These are phyloP conservation scores for Symbiotaphrina buchneri DNA, from an alignment of 495 filamentous ascomycete species.

Conservation along the genomic window DNA sequence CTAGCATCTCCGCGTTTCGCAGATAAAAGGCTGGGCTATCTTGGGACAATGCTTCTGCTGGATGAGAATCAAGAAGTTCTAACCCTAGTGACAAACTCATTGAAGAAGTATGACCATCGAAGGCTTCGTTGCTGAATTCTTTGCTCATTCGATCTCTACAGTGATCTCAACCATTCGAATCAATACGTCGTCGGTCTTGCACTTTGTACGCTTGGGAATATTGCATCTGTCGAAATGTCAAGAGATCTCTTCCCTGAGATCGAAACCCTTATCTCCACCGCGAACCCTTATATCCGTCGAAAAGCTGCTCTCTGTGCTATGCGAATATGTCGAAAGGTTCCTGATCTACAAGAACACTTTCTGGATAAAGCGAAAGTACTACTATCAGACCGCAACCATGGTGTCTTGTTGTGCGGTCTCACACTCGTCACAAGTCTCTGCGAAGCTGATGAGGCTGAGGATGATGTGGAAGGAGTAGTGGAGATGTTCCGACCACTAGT, in stretches of 20 bases:
- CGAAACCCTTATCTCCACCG: constrained; percentile 68
- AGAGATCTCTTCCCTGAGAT: constrained; percentile 90
- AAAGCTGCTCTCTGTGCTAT: constrained; percentile 99
- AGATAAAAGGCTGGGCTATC: constrained; percentile 88
- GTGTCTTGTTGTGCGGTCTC: constrained; percentile 77
- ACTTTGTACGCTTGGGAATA: constrained; percentile 87
- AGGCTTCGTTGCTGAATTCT: constrained; percentile 1
- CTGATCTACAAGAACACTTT: constrained; percentile 92
- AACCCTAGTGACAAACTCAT: constrained; percentile 88
- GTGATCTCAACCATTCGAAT: constrained; percentile 90
- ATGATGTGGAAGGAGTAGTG: constrained; percentile 61
- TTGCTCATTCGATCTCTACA: constrained; percentile 12
- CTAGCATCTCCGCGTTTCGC: constrained; percentile 93
- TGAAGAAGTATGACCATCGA: constrained; percentile 73
- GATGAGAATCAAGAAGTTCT: constrained; percentile 98
- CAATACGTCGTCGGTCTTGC: constrained; percentile 96
- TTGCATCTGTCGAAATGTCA: constrained; percentile 97
- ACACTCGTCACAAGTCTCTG: constrained; percentile 85
- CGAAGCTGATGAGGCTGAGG: constrained; percentile 79
- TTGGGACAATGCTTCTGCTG: constrained; percentile 86
- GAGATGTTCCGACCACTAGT: constrained; percentile 75
- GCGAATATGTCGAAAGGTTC: constrained; percentile 94
- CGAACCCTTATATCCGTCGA: constrained; percentile 88
- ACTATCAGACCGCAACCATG: constrained; percentile 83
- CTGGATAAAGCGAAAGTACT: constrained; percentile 77